A percentile compares a stretch with the other conserved stretches of the same genome.
Conservation (phyloP, 495 filamentous ascomycete genomes). For the Penicillium manginii region DNA sequence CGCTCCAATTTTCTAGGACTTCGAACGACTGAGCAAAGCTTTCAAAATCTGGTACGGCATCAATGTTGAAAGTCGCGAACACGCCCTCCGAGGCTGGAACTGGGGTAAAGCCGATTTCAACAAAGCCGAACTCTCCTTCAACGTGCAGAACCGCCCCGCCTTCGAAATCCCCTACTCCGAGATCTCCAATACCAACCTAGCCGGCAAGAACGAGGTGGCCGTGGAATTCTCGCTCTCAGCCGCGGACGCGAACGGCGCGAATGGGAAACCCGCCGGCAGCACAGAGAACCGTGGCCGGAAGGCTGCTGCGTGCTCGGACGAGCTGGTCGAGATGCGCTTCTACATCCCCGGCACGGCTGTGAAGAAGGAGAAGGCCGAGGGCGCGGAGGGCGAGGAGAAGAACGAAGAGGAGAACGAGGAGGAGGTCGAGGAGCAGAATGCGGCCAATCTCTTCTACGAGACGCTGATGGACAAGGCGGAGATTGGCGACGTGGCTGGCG, state of each 20-base stretch:
- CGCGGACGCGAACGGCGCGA: constrained; percentile 68
- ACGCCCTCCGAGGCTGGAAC: constrained; percentile 96
- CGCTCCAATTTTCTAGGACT: constrained; percentile 63
- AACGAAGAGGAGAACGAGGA: constrained; percentile 76
- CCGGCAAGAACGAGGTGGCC: constrained; percentile 96
- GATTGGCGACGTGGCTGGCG: constrained; percentile 97
- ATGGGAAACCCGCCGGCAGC: constrained; percentile 71
- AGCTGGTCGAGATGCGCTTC: constrained; percentile 97
- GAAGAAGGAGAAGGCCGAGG: constrained; percentile 78
- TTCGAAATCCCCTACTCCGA: constrained; percentile 98
- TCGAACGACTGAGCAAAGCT: constrained; percentile 83
- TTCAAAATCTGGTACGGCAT: constrained; percentile 97
- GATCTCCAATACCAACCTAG: constrained; percentile 96
- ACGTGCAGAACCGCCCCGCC: constrained; percentile 93
- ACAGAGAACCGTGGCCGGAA: constrained; percentile 84
- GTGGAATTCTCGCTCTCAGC: constrained; percentile 83
- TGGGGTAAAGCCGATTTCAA: constrained; percentile 99
- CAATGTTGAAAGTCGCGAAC: constrained; percentile 88
- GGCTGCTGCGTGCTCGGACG: constrained; percentile 82
- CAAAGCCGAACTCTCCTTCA: constrained; percentile 93
- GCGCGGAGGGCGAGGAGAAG: constrained; percentile 68
- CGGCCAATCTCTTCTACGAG: constrained; percentile 94
- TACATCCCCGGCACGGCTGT: constrained; percentile 93
- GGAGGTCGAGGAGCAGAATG: constrained; percentile 84
- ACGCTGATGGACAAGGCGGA: constrained; percentile 98